These are phyloP conservation scores for Blastomyces emzantsi DNA, from an alignment of 2,329 filamentous ascomycete species.

Conservation along the genomic window DNA sequence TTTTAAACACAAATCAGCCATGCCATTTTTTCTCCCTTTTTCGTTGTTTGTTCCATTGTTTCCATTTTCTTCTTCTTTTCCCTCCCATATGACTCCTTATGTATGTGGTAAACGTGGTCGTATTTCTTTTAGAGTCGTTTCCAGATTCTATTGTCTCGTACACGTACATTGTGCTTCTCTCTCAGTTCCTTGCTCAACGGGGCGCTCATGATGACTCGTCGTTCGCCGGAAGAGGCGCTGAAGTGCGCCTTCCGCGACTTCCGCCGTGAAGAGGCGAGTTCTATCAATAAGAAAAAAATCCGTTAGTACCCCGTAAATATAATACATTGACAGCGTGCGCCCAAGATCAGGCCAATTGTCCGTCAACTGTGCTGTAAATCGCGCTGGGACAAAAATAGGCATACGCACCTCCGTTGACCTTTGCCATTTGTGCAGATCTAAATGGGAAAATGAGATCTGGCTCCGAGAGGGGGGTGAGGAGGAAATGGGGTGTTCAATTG, in stretches of 20 bases:
- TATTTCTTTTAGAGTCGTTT: background rate
- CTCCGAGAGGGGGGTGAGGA: background rate
- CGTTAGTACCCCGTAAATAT: background rate
- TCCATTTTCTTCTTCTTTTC: background rate
- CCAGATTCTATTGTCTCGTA: conserved; percentile 42
- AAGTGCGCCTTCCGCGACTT: conserved; percentile 99
- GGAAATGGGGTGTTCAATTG: background rate
- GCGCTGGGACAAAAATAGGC: background rate
- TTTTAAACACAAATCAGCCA: background rate
- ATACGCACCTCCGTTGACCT: conserved; percentile 25
- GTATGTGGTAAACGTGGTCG: background rate
- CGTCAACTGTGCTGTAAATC: background rate
- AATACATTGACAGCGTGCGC: background rate
- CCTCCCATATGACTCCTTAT: background rate
- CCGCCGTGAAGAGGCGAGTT: conserved; percentile 66
- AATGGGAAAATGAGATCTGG: conserved; percentile 13
- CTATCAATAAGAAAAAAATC: conserved; percentile 17
- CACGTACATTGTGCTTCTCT: conserved; percentile 97
- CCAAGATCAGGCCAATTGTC: background rate
- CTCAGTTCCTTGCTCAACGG: conserved; percentile 93
- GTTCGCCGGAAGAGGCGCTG: conserved; percentile 84
- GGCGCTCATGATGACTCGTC: conserved; percentile 95
- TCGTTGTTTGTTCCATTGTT: background rate
- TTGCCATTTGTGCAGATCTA: conserved; percentile 26
- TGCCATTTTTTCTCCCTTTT: background rate